Evolutionary conservation across 1,284 basidiomycete species (phyloP).

Genomic region (Melampsora larici-populina): DNA sequence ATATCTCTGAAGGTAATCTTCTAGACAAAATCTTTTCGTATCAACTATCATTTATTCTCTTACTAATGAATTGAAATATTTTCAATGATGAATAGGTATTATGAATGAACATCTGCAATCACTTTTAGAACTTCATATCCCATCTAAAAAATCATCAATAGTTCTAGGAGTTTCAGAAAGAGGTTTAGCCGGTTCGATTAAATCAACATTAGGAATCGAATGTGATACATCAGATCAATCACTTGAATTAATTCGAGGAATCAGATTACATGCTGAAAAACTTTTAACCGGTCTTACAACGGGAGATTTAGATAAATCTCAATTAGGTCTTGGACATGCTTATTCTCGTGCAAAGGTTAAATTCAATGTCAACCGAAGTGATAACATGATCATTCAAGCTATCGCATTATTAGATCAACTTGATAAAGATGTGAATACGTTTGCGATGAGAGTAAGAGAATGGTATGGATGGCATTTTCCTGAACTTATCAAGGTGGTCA

Average conservation of each 20-base stretch:
- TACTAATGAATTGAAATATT: not conserved
- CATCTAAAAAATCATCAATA: constrained; percentile 67
- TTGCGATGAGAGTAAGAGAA: constrained; percentile 95
- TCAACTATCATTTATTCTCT: not conserved
- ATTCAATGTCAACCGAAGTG: constrained; percentile 98
- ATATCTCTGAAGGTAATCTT: constrained; percentile 83
- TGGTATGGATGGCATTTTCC: constrained; percentile 99
- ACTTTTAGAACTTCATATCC: constrained; percentile 82
- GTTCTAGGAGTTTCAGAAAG: constrained; percentile 80
- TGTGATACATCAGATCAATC: constrained; percentile 85
- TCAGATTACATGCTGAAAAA: constrained; percentile 87
- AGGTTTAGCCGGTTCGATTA: constrained; percentile 75
- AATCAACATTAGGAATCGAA: constrained; percentile 69
- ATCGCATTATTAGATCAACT: constrained; percentile 97
- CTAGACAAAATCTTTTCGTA: not conserved
- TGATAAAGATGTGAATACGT: constrained; percentile 99
- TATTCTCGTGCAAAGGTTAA: constrained; percentile 98
- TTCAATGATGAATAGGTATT: constrained; percentile 61
- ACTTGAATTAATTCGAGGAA: constrained; percentile 85
- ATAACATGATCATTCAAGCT: constrained; percentile 99
- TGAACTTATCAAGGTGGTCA: constrained; percentile 87
- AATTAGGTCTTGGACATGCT: constrained; percentile 94
- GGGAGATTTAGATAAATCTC: constrained; percentile 85
- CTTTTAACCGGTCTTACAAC: constrained; percentile 79
- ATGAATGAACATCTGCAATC: constrained; percentile 82